These are phyloP conservation scores for Xylaria sp. DNA, from an alignment of 2,329 filamentous ascomycete genomes.

Conservation along the genomic window DNA sequence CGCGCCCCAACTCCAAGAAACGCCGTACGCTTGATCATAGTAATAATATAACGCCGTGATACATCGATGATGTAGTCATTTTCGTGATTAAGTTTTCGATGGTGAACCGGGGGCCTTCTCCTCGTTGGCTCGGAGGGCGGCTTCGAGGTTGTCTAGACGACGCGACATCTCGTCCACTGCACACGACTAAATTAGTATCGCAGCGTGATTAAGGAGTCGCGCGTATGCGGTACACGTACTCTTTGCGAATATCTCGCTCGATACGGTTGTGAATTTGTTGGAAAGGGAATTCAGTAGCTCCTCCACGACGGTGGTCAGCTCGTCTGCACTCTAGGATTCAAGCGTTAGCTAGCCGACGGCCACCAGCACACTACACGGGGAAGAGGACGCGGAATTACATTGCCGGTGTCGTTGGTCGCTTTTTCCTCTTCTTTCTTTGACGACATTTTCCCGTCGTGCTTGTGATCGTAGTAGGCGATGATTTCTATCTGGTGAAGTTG, in stretches of 20 bases:
- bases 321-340: constrained; percentile 57
- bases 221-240: constrained; percentile 62
- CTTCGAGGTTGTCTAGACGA: constrained; percentile 84
- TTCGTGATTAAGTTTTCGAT: constrained; percentile 51
- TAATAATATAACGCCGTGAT: constrained; percentile 33
- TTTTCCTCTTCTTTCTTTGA: constrained; percentile 44
- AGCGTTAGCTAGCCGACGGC: constrained; percentile 4
- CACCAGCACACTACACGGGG: neutral
- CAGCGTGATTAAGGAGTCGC: neutral
- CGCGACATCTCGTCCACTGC: constrained; percentile 94
- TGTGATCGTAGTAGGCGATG: neutral
- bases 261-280: constrained; percentile 85
- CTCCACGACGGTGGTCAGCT: constrained; percentile 83
- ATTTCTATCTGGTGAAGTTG: too few relatives aligned
- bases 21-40: constrained; percentile 40
- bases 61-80: constrained; percentile 2
- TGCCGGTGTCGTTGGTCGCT: constrained; percentile 33
- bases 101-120: constrained; percentile 54
- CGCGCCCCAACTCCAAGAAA: constrained; percentile 37
- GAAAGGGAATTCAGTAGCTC: constrained; percentile 86
- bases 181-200: constrained; percentile 24
- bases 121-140: constrained; percentile 71
- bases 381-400: constrained; percentile 32
- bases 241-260: constrained; percentile 87
- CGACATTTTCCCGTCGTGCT: constrained; percentile 39